Evolutionary conservation across 495 filamentous ascomycete genomes (phyloP), one percentile per base, ranked within the genome.

Genomic region (Daldinia decipiens): DNA sequence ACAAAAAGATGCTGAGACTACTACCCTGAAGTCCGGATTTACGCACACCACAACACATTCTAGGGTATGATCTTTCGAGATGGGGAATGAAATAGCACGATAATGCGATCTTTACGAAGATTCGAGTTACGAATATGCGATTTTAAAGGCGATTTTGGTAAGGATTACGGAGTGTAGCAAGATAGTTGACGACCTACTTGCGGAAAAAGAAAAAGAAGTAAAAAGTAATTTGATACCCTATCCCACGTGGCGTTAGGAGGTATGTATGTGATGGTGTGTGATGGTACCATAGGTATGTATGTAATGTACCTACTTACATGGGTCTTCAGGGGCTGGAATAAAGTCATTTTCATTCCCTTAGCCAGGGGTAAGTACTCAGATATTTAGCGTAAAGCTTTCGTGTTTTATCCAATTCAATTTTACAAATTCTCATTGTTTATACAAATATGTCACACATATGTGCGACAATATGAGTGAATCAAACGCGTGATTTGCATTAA

Each of bases 181-280:
- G 11, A 52, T 13, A 21, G 8, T 7, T 50, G 17, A 26, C 3
- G 17, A 24, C 21, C 21, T 24, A 29, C 24, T 52, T 29, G 4
- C 11, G 3, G 4, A 55, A 11, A 56, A 31, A 56, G 1, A 24
- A 43, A 36, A 29, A 2, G 12, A 47, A 21, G 8, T 24, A 47
- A 19, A 47, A 47, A 24, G 43, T 19, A 43, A 15, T 31, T 59
- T 45, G 6, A 24, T 36, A 38, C 26, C 58, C 51, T 62, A 62
- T 65, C 38, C 62, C 68, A 71, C 68, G 68, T 71, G 68, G 68
- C 36, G 38, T 19, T 38, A n/a, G 12, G 12, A 52, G n/a, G 19
- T 27, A 24, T 51, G 19, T 50, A n/a, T n/a, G n/a, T n/a, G n/a
- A n/a, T n/a, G n/a, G 26, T 43, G 12, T 21, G 17, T 21, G 40